A percentile compares a stretch with the other conserved stretches of the same genome.
Conservation (phyloP, 1,284 basidiomycete genomes). For the Trichosporon ovoides region DNA sequence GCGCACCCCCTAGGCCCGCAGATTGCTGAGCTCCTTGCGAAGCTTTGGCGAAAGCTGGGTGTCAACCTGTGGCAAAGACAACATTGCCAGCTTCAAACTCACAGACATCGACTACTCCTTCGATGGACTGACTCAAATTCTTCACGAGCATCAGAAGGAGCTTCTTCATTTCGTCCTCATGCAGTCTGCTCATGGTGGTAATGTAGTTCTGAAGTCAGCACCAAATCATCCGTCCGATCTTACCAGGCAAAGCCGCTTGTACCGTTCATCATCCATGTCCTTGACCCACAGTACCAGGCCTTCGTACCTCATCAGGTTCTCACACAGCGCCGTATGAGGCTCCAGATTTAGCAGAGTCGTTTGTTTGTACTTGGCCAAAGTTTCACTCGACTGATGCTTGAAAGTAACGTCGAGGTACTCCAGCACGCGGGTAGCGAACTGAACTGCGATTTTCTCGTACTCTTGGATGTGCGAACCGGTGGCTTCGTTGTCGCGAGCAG, state of each 20-base stretch:
- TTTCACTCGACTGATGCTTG: slow-evolving; percentile 59
- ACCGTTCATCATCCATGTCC: slow-evolving; percentile 83
- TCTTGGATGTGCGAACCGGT: slow-evolving; percentile 86
- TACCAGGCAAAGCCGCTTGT: slow-evolving; percentile 80
- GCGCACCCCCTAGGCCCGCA: slow-evolving; percentile 12
- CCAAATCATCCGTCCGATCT: slow-evolving; percentile 37
- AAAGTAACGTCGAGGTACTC: slow-evolving; percentile 89
- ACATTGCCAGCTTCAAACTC: slow-evolving; percentile 10
- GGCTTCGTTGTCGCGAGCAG: slow-evolving; percentile 84
- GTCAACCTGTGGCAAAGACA: not conserved
- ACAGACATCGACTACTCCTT: slow-evolving; percentile 27
- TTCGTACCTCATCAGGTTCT: slow-evolving; percentile 77
- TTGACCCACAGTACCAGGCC: slow-evolving; percentile 89
- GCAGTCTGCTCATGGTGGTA: slow-evolving; percentile 71
- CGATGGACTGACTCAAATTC: slow-evolving; percentile 58
- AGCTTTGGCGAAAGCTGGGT: slow-evolving; percentile 12
- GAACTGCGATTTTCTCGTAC: slow-evolving; percentile 76
- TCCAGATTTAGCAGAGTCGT: slow-evolving; percentile 48
- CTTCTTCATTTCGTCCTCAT: slow-evolving; percentile 70
- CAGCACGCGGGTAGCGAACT: slow-evolving; percentile 85
- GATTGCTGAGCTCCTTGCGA: slow-evolving; percentile 3
- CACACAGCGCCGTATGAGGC: slow-evolving; percentile 68
- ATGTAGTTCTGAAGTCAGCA: slow-evolving; percentile 69
- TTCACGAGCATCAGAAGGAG: slow-evolving; percentile 61
- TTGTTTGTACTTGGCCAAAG: slow-evolving; percentile 39